These are phyloP conservation scores for Tuber aestivum DNA, from an alignment of 495 filamentous ascomycete genomes.

Conservation along the genomic window DNA sequence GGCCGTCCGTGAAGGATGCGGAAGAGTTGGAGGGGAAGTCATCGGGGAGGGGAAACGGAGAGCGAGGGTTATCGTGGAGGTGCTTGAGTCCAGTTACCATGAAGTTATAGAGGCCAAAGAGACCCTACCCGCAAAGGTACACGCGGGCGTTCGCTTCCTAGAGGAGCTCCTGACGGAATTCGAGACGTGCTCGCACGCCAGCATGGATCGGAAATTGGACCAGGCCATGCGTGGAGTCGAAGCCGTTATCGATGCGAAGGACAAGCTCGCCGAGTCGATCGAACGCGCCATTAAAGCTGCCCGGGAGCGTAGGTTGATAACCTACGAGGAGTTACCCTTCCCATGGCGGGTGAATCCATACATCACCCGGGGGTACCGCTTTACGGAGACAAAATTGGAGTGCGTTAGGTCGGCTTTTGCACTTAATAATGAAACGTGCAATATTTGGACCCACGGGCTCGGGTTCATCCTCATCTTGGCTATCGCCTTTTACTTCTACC, in stretches of 20 bases:
- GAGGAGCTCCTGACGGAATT: constrained; percentile 77
- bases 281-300: constrained; percentile 73
- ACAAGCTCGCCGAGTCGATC: constrained; percentile 69
- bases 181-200: constrained; percentile 71
- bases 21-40: constrained; percentile 81
- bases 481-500: constrained; percentile 96
- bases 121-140: constrained; percentile 84
- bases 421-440: constrained; percentile 87
- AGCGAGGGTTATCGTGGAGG: constrained; percentile 85
- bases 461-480: constrained; percentile 80
- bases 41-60: constrained; percentile 79
- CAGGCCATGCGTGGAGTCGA: constrained; percentile 70
- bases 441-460: constrained; percentile 94
- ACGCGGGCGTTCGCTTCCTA: constrained; percentile 76
- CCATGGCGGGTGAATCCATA: constrained; percentile 95
- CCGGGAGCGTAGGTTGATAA: constrained; percentile 72
- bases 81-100: constrained; percentile 83
- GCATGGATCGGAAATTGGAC: constrained; percentile 68
- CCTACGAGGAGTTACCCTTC: constrained; percentile 80
- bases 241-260: constrained; percentile 77
- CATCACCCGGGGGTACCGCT: constrained; percentile 85
- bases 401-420: constrained; percentile 77
- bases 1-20: constrained; percentile 80
- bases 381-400: constrained; percentile 77
- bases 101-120: constrained; percentile 79